phyloP scores from a whole-genome alignment of 768 basidiomycete species.

The Exidia glandulosa region DNA sequence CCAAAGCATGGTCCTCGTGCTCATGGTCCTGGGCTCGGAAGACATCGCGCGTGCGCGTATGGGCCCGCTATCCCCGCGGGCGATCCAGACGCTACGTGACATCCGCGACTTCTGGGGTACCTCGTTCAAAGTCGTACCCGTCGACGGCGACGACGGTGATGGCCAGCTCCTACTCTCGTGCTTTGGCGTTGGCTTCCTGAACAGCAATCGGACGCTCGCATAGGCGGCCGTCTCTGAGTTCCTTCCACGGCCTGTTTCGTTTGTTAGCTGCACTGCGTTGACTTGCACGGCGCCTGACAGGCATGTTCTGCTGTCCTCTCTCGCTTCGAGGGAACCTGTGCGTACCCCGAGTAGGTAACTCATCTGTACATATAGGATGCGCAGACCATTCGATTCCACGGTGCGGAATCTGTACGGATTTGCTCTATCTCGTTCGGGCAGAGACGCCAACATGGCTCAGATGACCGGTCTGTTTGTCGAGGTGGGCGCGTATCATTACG shows the following conservation, averaged over 20 bases:
- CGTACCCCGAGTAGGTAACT: too few species aligned
- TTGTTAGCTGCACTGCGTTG: background rate
- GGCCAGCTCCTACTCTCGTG: slow-evolving; percentile 73
- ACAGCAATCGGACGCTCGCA: slow-evolving; percentile 69
- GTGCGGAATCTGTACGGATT: too few species aligned
- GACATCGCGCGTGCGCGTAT: slow-evolving; percentile 88
- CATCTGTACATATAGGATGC: too few species aligned
- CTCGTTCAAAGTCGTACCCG: slow-evolving; percentile 75
- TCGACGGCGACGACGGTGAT: slow-evolving; percentile 16
- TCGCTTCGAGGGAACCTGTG: too few species aligned
- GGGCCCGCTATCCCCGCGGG: slow-evolving; percentile 70
- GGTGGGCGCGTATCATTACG: too few species aligned
- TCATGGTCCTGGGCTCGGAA: slow-evolving; percentile 96
- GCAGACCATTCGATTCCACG: too few species aligned
- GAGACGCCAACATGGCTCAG: too few species aligned
- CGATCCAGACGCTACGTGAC: slow-evolving; percentile 86
- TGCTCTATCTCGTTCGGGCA: too few species aligned
- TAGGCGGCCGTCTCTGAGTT: slow-evolving; percentile 17
- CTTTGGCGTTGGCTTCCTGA: slow-evolving; percentile 85
- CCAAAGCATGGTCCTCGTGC: slow-evolving; percentile 71
- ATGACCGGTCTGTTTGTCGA: too few species aligned
- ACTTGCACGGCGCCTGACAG: too few species aligned
- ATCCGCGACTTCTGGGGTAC: slow-evolving; percentile 75
- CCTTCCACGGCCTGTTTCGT: background rate
- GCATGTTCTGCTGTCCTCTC: too few species aligned